Percentiles rank a stretch among this genome's conserved stretches.
Evolutionary conservation across 805 yeast genomes (phyloP).

Genomic region (Kluyveromyces wickerhamii): DNA sequence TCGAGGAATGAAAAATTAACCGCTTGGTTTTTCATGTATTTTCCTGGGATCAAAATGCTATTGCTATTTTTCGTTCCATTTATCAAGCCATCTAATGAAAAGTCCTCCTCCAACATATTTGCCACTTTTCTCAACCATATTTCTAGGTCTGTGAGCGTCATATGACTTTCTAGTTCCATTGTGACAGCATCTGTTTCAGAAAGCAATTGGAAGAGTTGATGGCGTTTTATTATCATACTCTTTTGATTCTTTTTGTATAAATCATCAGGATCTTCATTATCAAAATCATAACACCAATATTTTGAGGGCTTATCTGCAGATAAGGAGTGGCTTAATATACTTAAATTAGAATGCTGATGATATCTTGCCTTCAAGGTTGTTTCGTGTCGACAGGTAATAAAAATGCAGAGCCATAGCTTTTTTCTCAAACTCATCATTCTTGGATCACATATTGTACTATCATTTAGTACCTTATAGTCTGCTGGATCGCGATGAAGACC

Average conservation of each 20-base stretch:
- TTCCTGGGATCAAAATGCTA: neutral
- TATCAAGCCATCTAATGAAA: slow-evolving; percentile 9
- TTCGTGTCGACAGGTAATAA: slow-evolving; percentile 21
- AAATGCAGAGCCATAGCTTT: slow-evolving; percentile 24
- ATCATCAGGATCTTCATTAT: slow-evolving; percentile 12
- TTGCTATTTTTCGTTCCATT: slow-evolving; percentile 1
- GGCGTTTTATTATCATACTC: slow-evolving; percentile 19
- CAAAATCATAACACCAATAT: slow-evolving; percentile 9
- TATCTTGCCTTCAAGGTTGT: slow-evolving; percentile 27
- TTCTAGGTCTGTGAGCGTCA: slow-evolving; percentile 12
- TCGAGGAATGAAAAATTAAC: slow-evolving; percentile 5
- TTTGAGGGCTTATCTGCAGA: slow-evolving; percentile 6
- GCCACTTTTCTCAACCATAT: slow-evolving; percentile 16
- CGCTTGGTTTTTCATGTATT: neutral
- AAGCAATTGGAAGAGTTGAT: slow-evolving; percentile 18
- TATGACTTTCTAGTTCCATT: slow-evolving; percentile 12
- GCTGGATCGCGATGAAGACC: slow-evolving; percentile 29
- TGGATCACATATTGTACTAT: slow-evolving; percentile 13
- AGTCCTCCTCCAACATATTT: slow-evolving; percentile 17
- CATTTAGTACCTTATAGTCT: slow-evolving; percentile 21
- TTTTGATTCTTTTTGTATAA: slow-evolving; percentile 17
- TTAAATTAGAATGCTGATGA: slow-evolving; percentile 12
- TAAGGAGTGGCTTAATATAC: slow-evolving; percentile 14
- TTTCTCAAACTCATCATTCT: slow-evolving; percentile 25
- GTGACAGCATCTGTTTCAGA: slow-evolving; percentile 23